Base-by-base conservation (phyloP, 2,329 filamentous ascomycete genomes). In the Arthroderma uncinatum region DNA sequence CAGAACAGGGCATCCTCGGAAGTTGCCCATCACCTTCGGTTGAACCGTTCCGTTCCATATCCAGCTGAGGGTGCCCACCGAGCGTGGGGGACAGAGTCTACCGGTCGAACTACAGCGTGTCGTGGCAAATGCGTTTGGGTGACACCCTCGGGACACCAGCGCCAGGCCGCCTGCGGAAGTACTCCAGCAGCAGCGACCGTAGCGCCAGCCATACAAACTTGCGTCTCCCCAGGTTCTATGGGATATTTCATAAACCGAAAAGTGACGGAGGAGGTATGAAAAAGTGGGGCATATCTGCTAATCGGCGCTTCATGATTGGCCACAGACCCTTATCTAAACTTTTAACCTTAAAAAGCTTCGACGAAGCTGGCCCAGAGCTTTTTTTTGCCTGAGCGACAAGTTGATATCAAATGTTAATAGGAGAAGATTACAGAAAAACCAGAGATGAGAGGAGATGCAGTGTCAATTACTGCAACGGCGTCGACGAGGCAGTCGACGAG, bases 341-440 rank as follows among this genome's bases (percentile, higher is more conserved):
- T 36, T 53, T 34, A 23, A 53, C n/a, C 50, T 23, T 53, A 36
- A 53, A 53, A 53, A 34, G 50, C 50, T 19, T 53, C 34, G 50
- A 53, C 50, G 28, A 53, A 48, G 44, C 44, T 48, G 21, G 44
- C 33, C 33, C n/a, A 12, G 33, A 34, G 12, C 10, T 19, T 16
- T 12, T 28, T 48, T 2, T 47, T 28, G 23, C 19, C 1, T 2
- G 14, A 21, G 10, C 21, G 44, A 9, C 19, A n/a, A 48, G n/a
- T n/a, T n/a, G n/a, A n/a, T n/a, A n/a, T n/a, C n/a, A n/a, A n/a
- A n/a, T n/a, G n/a, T n/a, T n/a, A 48, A 14, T 21, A 16, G 33
- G 5, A 21, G 23, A 30, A 12, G 28, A 1, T 12, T 12, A 25
- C 10, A n/a, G 12, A 12, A 12, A 1, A 21, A 44, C 16, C 33